Evolutionary conservation across 192 early-diverging fungal genomes (phyloP), one percentile per base, ranked within the genome.

Genomic region (Ramicandelaber brevisporus): DNA sequence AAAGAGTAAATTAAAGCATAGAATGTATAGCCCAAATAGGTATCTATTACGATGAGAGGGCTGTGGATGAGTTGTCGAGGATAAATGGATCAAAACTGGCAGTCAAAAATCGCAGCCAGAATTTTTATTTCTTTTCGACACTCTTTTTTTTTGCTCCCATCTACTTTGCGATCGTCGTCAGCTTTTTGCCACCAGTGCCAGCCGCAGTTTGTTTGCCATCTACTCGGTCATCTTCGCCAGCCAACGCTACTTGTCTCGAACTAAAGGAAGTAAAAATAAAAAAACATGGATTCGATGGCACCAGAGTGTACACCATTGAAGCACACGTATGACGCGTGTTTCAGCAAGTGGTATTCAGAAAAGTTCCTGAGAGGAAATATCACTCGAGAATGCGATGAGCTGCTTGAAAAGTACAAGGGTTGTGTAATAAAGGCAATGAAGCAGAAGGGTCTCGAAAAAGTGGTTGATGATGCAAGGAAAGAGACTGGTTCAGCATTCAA

Each of bases 291-390:
- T 17, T 36, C 19, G 21, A 20, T 7, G 1, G 2, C 15, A 5
- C 0, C n/a, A 4, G 55, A 81, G 35, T 81, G 80, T 41, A 78
- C 73, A 13, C 53, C 64, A 21, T 53, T 81, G 18, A 85, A 81
- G 59, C 62, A 73, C 40, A 56, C 78, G 38, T 95, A 88, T 38
- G 83, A 95, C 22, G 50, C 43, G 15, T 95, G 88, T 43, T 95
- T 95, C 41, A 86, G 85, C 43, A 71, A 73, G 34, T 95, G 88
- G 88, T 95, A 95, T 46, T 70, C 81, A 22, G 80, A 86, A 45
- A 78, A 80, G 51, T 86, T 85, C 37, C 49, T 95, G n/a, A 75
- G 81, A 33, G 85, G 88, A 17, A 68, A 78, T 24, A 61, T 59
- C 8, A 55, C 61, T 1, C 62, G 65, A 13, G 71, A 73, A 47